phyloP scores from a whole-genome alignment of 164 flowering plant species.

The Umbellularia californica region DNA sequence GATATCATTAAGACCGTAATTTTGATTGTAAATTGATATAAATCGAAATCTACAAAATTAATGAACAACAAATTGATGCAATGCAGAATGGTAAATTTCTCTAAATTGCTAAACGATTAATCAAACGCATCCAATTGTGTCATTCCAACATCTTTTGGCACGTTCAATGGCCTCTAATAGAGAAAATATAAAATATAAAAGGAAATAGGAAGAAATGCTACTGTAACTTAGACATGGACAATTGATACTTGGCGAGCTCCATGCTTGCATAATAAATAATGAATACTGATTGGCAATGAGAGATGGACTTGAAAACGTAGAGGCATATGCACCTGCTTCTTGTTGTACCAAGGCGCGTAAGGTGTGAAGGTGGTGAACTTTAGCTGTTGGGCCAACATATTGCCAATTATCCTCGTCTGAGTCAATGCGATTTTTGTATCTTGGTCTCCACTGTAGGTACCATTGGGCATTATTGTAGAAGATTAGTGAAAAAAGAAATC shows the following conservation, averaged over 20 bases:
- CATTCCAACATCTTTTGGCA: too few relatives aligned
- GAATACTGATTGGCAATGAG: too few relatives aligned
- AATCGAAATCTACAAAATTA: too few relatives aligned
- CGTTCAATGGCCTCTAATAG: too few relatives aligned
- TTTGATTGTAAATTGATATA: not conserved
- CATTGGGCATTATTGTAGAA: not conserved
- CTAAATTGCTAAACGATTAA: too few relatives aligned
- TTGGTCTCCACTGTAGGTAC: conserved; percentile 39
- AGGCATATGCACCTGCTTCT: conserved; percentile 28
- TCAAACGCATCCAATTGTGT: too few relatives aligned
- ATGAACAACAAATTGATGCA: too few relatives aligned
- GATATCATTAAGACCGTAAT: not conserved
- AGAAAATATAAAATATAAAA: too few relatives aligned
- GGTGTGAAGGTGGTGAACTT: conserved; percentile 24
- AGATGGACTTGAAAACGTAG: not conserved
- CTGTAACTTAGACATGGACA: too few relatives aligned
- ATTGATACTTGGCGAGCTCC: too few relatives aligned
- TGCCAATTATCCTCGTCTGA: conserved; percentile 41
- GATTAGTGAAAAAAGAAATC: not conserved
- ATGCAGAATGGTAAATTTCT: too few relatives aligned
- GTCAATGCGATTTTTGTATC: conserved; percentile 42
- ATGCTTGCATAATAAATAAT: too few relatives aligned
- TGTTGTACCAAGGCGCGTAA: conserved; percentile 36
- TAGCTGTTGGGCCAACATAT: conserved; percentile 28
- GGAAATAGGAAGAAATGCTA: not conserved